phyloP scores from a whole-genome alignment of 371 early-diverging fungal genomes.

The Mucor piriformis region DNA sequence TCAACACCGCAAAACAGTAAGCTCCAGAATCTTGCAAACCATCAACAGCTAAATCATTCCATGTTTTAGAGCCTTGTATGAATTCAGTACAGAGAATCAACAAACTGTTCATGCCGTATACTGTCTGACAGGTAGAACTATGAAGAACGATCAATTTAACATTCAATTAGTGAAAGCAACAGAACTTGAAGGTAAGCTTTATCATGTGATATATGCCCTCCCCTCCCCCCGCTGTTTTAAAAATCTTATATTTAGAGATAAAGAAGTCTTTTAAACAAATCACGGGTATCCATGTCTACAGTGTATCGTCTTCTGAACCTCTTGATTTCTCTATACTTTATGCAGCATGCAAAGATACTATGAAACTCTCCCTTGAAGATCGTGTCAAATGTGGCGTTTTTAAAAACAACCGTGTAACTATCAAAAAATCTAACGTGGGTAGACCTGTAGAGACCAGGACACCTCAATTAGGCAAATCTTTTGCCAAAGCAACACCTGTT shows the following conservation, averaged over 20 bases:
- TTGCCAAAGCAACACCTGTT: neutral
- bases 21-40: neutral
- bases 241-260: neutral
- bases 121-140: constrained; percentile 15
- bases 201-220: too few relatives aligned
- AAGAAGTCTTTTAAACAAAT: constrained; percentile 15
- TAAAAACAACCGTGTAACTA: constrained; percentile 1
- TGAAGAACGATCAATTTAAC: constrained; percentile 1
- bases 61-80: constrained; percentile 18
- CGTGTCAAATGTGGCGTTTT: constrained; percentile 16
- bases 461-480: neutral
- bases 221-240: too few relatives aligned
- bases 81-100: constrained; percentile 8
- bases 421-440: neutral
- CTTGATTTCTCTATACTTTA: constrained; percentile 12
- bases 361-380: constrained; percentile 12
- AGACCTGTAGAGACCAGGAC: neutral
- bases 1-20: constrained; percentile 29
- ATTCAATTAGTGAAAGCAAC: constrained; percentile 20
- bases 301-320: constrained; percentile 6
- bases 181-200: constrained; percentile 18
- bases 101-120: constrained; percentile 6
- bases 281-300: constrained; percentile 19
- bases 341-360: constrained; percentile 11
- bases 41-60: neutral